Evolutionary conservation across 164 flowering plant genomes (phyloP).

Genomic region (Nelumbo lutea): DNA sequence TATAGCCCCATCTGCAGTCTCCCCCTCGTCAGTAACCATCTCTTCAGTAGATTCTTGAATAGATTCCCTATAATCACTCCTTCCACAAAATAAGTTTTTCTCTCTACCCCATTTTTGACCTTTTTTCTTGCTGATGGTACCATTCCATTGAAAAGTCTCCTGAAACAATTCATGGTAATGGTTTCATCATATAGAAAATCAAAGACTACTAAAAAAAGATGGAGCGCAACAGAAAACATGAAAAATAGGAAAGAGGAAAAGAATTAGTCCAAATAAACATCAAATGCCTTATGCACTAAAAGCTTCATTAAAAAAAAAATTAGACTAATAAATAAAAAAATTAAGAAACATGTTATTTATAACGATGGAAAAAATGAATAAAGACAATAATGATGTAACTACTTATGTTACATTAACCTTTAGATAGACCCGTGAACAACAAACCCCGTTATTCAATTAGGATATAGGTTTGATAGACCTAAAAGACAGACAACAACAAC

Average conservation of each 20-base stretch:
- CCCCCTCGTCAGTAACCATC: slow-evolving; percentile 21
- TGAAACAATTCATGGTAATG: slow-evolving; percentile 22
- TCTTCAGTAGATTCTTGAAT: slow-evolving; percentile 22
- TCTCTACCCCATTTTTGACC: slow-evolving; percentile 96
- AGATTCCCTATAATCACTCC: slow-evolving; percentile 23
- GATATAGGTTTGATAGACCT: neutral
- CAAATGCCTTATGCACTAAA: neutral
- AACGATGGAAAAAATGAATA: no score
- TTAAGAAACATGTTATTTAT: no score
- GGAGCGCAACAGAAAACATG: neutral
- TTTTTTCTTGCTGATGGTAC: slow-evolving; percentile 75
- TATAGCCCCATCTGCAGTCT: slow-evolving; percentile 18
- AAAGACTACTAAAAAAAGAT: neutral
- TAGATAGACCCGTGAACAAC: no score
- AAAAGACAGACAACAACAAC: neutral
- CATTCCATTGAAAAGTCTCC: slow-evolving; percentile 68
- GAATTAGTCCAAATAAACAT: neutral
- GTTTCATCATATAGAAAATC: neutral
- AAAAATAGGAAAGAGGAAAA: neutral
- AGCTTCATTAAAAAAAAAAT: neutral
- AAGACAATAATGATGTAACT: no score
- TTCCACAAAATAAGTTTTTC: slow-evolving; percentile 30
- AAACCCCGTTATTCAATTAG: neutral
- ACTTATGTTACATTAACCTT: no score
- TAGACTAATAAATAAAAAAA: no score